These are phyloP conservation scores for Colletotrichum sp. DNA, from an alignment of 2,329 filamentous ascomycete genomes.

Conservation along the genomic window DNA sequence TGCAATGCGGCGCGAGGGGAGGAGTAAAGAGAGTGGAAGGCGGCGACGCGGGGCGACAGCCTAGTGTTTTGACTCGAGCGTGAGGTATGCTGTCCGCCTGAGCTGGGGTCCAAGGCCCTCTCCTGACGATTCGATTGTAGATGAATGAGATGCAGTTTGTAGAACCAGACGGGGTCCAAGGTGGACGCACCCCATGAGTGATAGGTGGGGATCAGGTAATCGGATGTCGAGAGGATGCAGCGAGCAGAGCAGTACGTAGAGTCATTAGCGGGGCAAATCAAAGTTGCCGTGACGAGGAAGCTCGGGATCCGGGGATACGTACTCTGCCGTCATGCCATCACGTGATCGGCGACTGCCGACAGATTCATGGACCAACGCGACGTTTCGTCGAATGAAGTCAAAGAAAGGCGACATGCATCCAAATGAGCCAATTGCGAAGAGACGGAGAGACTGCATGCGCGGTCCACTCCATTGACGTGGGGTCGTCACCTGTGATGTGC, in stretches of 20 bases:
- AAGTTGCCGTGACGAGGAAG: constrained; percentile 28
- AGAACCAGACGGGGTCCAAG: constrained; percentile 34
- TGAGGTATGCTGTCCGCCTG: not conserved
- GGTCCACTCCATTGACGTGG: not conserved
- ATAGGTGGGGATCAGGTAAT: constrained; percentile 37
- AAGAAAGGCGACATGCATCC: not conserved
- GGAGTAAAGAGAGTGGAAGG: not conserved
- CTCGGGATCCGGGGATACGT: constrained; percentile 15
- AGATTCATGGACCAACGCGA: constrained; percentile 21
- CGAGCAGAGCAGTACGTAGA: constrained; percentile 33
- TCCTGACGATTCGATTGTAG: not conserved
- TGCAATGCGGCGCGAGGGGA: not conserved
- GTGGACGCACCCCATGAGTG: constrained; percentile 39
- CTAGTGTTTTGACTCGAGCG: not conserved
- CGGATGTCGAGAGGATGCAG: constrained; percentile 36
- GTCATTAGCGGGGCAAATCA: constrained; percentile 42
- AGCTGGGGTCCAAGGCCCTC: not conserved
- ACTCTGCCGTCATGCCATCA: not conserved
- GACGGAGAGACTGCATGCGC: not conserved
- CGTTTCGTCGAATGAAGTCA: not conserved
- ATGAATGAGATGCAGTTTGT: constrained; percentile 3
- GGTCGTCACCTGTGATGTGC: not conserved
- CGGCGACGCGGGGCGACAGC: not conserved
- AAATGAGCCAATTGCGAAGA: not conserved
- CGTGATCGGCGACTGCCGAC: constrained; percentile 13